Conservation (phyloP, 495 filamentous ascomycete species). For the Xylaria intraflava region DNA sequence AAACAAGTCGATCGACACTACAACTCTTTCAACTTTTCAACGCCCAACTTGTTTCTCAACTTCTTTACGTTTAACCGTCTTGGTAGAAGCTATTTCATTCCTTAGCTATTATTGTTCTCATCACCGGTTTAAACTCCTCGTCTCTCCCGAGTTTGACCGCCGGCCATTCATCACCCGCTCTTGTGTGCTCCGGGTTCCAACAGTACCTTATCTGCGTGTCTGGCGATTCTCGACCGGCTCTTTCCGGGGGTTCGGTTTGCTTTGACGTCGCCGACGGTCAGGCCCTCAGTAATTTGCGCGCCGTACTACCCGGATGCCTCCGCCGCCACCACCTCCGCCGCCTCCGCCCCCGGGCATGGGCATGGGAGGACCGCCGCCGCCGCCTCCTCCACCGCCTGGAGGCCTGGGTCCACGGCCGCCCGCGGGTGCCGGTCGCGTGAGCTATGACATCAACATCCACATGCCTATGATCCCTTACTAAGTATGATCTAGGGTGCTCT, state of each 20-base stretch:
- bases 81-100: not conserved
- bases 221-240: not conserved
- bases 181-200: not conserved
- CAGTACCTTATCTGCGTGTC: not conserved
- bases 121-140: no score
- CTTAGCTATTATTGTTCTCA: not conserved
- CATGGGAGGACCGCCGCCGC: constrained; percentile 61
- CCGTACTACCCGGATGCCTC: constrained; percentile 1
- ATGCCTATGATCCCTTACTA: constrained; percentile 28
- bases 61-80: not conserved
- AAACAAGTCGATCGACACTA: not conserved
- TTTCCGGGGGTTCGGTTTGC: not conserved
- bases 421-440: constrained; percentile 21
- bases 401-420: constrained; percentile 25
- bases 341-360: constrained; percentile 56
- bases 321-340: constrained; percentile 40
- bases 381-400: constrained; percentile 58
- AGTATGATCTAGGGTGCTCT: constrained; percentile 63
- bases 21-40: no score
- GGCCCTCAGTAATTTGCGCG: not conserved
- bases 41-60: not conserved
- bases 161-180: not conserved
- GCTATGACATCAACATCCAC: constrained; percentile 9
- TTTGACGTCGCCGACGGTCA: not conserved
- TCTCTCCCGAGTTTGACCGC: not conserved